Base-by-base conservation (phyloP, 1,284 basidiomycete genomes). In the Ceratobasidium sp. region DNA sequence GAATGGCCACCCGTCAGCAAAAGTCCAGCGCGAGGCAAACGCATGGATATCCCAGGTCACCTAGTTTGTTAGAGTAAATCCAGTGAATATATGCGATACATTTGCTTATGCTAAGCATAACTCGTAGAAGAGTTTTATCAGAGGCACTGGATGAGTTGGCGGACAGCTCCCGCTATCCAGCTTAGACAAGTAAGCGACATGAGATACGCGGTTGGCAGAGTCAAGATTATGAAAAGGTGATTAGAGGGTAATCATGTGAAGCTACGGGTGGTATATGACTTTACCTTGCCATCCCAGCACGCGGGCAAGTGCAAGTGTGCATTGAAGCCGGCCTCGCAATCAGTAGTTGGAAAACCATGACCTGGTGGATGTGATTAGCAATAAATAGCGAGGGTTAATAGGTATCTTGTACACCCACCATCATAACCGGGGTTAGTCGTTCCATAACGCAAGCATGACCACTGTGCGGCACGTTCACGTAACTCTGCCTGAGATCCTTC, bases 101-200 rank as follows among this genome's bases (percentile, higher is more conserved):
- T n/a, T 3, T 4, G 33, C 46, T 1, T 2, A 23, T 28, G 3
- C 44, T 18, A 26, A 23, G 12, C 81, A 73, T 61, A 87, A 86
- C 81, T 89, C 88, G 81, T 87, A 89, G 80, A 89, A 87, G 2
- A 89, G 82, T 39, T 88, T 88, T 81, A 89, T 87, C 10, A 89
- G 79, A 23, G 83, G 81, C n/a, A 88, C 84, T 0, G 87, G 87
- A 81, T 89, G 88, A 1, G 86, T 86, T 1, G 83, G 51, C 0
- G 89, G 89, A 80, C 89, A 90, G 0, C 77, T 78, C 0, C 89
- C 89, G 58, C 87, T 88, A 80, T 90, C 88, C 49, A 88, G 78
- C 13, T 82, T 81, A 7, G 78, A 77, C 0, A 84, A 82, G 71
- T 83, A 86, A 0, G 83, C 83, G 82, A 86, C 83, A 82, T 88